Evolutionary conservation across 768 basidiomycete genomes (phyloP).

Genomic region (Dacryopinax primogenitus): DNA sequence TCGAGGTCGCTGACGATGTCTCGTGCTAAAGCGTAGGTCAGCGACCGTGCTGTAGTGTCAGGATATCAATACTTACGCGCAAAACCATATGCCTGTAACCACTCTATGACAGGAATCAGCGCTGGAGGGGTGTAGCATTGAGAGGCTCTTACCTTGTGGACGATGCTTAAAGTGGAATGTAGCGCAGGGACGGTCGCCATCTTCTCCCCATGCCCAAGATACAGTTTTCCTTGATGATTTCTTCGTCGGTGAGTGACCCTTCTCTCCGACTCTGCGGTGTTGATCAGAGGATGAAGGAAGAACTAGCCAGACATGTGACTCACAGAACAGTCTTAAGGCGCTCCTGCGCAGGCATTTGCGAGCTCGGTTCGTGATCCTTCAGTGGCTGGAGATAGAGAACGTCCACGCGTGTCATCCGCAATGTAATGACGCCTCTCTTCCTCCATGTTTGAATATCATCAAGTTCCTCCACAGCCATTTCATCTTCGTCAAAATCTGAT

Average conservation of each 20-base stretch:
- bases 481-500: slow-evolving; percentile 2
- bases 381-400: not conserved
- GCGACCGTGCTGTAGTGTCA: not conserved
- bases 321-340: not conserved
- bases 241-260: not conserved
- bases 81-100: not conserved
- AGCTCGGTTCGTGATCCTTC: not conserved
- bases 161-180: not conserved
- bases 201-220: not conserved
- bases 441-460: not conserved
- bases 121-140: not conserved
- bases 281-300: not conserved
- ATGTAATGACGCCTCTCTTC: not conserved
- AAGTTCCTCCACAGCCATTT: not conserved
- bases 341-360: not conserved
- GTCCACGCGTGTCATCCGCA: not conserved
- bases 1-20: not conserved
- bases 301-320: not conserved
- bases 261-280: not conserved
- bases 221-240: not conserved
- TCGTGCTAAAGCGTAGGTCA: not conserved
- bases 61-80: not conserved
- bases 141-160: not conserved
- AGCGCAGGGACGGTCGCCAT: not conserved
- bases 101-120: not conserved